These are phyloP conservation scores for Ceratobasidium sp. DNA, from an alignment of 1,284 basidiomycete genomes.

Conservation along the genomic window DNA sequence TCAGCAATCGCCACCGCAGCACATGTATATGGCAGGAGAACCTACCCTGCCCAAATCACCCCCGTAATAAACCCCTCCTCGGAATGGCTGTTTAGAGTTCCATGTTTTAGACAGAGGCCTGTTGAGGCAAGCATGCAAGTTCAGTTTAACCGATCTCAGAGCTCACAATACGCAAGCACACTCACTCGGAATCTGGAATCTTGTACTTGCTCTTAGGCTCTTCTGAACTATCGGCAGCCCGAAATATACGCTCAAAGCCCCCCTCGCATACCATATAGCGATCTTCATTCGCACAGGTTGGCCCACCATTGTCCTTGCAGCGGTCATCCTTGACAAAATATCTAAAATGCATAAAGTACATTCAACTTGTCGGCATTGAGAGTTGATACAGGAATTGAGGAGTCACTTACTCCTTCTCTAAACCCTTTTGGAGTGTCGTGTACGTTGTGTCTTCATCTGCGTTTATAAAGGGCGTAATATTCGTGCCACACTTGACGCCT, in stretches of 20 bases:
- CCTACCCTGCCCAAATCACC: slow-evolving; percentile 26
- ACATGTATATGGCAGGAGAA: no score
- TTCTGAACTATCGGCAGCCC: slow-evolving; percentile 6
- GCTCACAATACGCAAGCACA: background rate
- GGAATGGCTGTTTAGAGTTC: slow-evolving; percentile 32
- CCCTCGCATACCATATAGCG: slow-evolving; percentile 9
- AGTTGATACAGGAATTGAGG: background rate
- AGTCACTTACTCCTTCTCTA: slow-evolving; percentile 2
- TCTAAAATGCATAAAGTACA: background rate
- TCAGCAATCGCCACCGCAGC: no score
- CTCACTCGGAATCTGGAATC: slow-evolving; percentile 8
- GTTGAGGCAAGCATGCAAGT: background rate
- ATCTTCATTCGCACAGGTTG: background rate
- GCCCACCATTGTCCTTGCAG: background rate
- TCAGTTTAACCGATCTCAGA: background rate
- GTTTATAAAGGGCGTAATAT: slow-evolving; percentile 41
- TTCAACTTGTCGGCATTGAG: background rate
- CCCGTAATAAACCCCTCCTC: slow-evolving; percentile 41
- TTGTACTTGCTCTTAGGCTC: slow-evolving; percentile 11
- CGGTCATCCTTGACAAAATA: slow-evolving; percentile 35
- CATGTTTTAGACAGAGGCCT: slow-evolving; percentile 23
- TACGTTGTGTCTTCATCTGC: slow-evolving; percentile 15
- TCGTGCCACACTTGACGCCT: slow-evolving; percentile 41
- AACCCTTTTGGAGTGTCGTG: slow-evolving; percentile 7
- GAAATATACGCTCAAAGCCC: background rate